Conservation (phyloP, 78 protist genomes). For the Dictyostelium brefeldianum region DNA sequence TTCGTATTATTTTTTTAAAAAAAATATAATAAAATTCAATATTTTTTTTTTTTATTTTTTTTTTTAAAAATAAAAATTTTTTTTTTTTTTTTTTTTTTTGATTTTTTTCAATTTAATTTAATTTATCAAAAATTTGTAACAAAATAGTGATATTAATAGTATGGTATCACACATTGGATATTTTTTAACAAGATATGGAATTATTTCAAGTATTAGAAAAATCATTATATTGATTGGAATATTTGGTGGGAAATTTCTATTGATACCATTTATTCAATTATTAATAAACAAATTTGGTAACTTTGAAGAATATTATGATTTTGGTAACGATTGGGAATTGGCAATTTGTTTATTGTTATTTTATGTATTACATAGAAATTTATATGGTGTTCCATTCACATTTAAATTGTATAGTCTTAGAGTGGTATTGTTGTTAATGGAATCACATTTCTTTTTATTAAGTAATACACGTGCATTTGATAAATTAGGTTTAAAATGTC, state of each 20-base stretch:
- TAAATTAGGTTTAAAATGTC: conserved; percentile 11
- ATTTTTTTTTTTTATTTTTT: too few species aligned
- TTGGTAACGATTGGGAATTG: not conserved
- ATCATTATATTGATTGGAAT: conserved; percentile 2
- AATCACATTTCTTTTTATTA: conserved; percentile 25
- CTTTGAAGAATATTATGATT: not conserved
- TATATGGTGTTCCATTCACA: conserved; percentile 35
- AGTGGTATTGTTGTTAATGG: not conserved
- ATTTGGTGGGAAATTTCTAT: not conserved
- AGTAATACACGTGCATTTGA: conserved; percentile 25
- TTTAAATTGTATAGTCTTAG: not conserved
- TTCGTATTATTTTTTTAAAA: too few species aligned
- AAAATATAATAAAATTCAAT: too few species aligned
- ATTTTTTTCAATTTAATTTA: too few species aligned
- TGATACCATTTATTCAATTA: not conserved
- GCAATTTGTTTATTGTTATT: conserved; percentile 1
- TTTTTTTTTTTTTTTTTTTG: too few species aligned
- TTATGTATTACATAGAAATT: not conserved
- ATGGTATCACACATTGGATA: not conserved
- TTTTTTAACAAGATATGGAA: conserved; percentile 21
- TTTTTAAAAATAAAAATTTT: too few species aligned
- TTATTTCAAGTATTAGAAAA: not conserved
- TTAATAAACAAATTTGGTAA: not conserved
- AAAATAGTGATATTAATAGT: too few species aligned
- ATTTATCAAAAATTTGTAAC: too few species aligned